phyloP scores from a whole-genome alignment of 1,284 basidiomycete species.

The Ceratobasidium sp. region DNA sequence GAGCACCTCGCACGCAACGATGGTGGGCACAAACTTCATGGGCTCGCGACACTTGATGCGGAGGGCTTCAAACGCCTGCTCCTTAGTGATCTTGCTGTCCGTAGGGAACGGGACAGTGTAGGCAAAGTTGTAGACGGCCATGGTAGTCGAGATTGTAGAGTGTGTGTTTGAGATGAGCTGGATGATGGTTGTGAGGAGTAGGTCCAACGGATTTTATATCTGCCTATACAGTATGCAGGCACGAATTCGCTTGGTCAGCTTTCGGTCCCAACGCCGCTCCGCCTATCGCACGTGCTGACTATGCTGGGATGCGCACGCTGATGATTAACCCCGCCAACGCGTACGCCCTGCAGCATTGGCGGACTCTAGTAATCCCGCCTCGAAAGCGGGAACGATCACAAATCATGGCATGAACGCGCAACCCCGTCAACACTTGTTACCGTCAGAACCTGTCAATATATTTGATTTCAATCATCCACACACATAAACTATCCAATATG shows the following conservation, averaged over 20 bases:
- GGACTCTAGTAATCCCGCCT: background rate
- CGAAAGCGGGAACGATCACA: conserved; percentile 1
- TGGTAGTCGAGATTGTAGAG: background rate
- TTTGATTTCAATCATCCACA: background rate
- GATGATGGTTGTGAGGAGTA: background rate
- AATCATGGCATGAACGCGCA: background rate
- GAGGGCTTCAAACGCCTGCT: conserved; percentile 39
- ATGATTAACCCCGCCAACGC: background rate
- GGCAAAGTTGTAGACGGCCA: conserved; percentile 38
- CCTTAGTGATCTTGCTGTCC: conserved; percentile 36
- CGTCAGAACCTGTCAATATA: background rate
- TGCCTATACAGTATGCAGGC: background rate
- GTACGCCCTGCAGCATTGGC: background rate
- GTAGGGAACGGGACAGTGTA: conserved; percentile 36
- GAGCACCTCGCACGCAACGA: conserved; percentile 31
- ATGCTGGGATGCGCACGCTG: background rate
- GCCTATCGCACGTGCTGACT: background rate
- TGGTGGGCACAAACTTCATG: conserved; percentile 20
- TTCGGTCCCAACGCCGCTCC: background rate
- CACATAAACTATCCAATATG: background rate
- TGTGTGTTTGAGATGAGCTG: background rate
- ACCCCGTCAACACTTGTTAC: background rate
- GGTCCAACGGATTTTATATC: conserved; percentile 1
- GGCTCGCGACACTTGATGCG: conserved; percentile 37
- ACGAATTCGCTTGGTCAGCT: background rate